Percentiles rank a stretch among this genome's conserved stretches.
Evolutionary conservation across 257 asterid species (phyloP).

Genomic region (Capsicum rhomboideum): DNA sequence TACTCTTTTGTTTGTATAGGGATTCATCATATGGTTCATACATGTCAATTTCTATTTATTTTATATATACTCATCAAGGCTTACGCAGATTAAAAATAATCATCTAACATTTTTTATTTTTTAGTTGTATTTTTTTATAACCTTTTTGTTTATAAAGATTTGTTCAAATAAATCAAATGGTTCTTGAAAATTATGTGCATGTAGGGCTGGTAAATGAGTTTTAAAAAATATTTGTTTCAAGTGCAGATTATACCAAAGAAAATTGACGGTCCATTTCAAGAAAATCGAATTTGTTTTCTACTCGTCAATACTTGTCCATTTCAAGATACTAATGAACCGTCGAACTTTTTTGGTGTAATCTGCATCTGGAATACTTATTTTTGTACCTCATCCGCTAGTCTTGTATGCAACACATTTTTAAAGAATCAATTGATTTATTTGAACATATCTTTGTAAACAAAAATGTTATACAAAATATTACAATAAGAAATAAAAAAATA

Average conservation of each 20-base stretch:
- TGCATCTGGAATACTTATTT: neutral
- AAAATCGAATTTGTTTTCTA: too few species aligned
- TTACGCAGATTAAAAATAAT: neutral
- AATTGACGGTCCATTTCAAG: constrained; percentile 10
- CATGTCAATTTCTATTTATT: neutral
- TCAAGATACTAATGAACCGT: constrained; percentile 7
- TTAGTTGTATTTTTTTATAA: neutral
- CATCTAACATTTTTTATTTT: too few species aligned
- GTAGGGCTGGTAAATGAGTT: constrained; percentile 17
- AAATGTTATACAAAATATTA: too few species aligned
- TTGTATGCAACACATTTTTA: neutral
- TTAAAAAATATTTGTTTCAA: neutral
- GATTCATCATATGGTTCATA: constrained; percentile 14
- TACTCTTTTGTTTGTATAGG: constrained; percentile 6
- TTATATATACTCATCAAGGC: neutral
- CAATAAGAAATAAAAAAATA: neutral
- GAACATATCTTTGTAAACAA: neutral
- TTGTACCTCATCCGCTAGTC: constrained; percentile 15
- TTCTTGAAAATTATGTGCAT: neutral
- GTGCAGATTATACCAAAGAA: neutral
- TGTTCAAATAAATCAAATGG: neutral
- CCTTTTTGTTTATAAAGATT: too few species aligned
- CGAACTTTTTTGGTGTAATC: constrained; percentile 4
- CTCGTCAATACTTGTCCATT: constrained; percentile 5
- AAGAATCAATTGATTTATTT: neutral